These are phyloP conservation scores for Lipomyces lipofer DNA, from an alignment of 805 yeast species.

Conservation along the genomic window DNA sequence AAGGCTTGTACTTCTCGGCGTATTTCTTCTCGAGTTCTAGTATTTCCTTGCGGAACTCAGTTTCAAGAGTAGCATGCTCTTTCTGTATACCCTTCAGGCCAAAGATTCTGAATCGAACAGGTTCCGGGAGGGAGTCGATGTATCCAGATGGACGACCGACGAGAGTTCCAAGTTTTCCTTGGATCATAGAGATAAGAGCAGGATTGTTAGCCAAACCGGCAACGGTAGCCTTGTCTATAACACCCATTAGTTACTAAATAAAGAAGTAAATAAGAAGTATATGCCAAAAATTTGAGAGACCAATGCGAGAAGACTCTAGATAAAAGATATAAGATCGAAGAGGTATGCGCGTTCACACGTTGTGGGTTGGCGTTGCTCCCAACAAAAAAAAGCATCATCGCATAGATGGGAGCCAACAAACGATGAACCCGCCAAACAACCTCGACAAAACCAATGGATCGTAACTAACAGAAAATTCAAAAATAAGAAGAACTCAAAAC, in stretches of 20 bases:
- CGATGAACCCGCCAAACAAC: too few species aligned
- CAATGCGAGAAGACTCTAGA: too few species aligned
- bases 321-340: not conserved
- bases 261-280: too few species aligned
- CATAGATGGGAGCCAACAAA: too few species aligned
- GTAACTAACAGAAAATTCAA: too few species aligned
- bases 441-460: too few species aligned
- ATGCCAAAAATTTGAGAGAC: too few species aligned
- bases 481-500: too few species aligned
- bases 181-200: conserved; percentile 79
- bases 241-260: not conserved
- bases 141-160: conserved; percentile 89
- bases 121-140: conserved; percentile 69
- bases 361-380: too few species aligned
- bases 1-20: conserved; percentile 68
- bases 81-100: conserved; percentile 82
- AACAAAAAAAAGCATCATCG: too few species aligned
- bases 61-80: conserved; percentile 78
- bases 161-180: conserved; percentile 79
- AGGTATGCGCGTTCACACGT: conserved; percentile 1
- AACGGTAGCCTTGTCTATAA: conserved; percentile 34
- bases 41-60: conserved; percentile 86
- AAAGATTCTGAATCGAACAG: conserved; percentile 71
- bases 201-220: conserved; percentile 72
- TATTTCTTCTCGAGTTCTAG: conserved; percentile 82